Base-by-base conservation (phyloP, 345 rosid species). In the Geranium rotundifolium region DNA sequence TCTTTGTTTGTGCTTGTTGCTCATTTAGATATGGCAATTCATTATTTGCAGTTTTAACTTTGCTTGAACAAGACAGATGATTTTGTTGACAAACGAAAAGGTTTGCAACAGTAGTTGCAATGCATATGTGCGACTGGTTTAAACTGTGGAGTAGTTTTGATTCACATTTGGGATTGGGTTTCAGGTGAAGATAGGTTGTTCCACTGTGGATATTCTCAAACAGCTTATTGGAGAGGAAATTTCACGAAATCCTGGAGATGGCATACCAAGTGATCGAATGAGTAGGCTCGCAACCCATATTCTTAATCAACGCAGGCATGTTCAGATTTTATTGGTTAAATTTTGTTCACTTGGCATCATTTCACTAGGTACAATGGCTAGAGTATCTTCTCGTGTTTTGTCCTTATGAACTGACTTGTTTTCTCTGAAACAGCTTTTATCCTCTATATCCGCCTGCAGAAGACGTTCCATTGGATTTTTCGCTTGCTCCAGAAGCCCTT, bases 151-250 rank as follows among this genome's bases (percentile, higher is more conserved):
- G 16, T 16, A 20, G 63, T 54, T 67, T 55, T 67, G 41, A 7
- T 60, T 67, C 29, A 66, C 20, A 30, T 63, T 52, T 75, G 57
- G 13, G 13, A 14, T 9, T 37, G 60, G 39, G 57, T 76, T 67
- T 71, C 88, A 93, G 99, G 89, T 93, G 69, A 83, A 80, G 83
- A 81, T 88, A 60, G 89, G 89, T 63, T 90, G 97, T 63, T 93
- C 95, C 80, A 78, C 96, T 0, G 95, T 93, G 68, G 96, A 93
- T 69, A 74, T 93, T 63, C 81, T 93, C 41, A 90, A 85, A 75
- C 96, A 93, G 54, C 87, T 90, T 16, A 84, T 97, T 37, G 83
- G 86, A 29, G 99, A 93, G 67, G 99, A 93, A 83, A 65, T 86
- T 77, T 84, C 97, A 7, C 74, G 80, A 70, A 81, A 77, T 76